Conservation (phyloP, 2,329 filamentous ascomycete genomes). For the Alternaria atra region DNA sequence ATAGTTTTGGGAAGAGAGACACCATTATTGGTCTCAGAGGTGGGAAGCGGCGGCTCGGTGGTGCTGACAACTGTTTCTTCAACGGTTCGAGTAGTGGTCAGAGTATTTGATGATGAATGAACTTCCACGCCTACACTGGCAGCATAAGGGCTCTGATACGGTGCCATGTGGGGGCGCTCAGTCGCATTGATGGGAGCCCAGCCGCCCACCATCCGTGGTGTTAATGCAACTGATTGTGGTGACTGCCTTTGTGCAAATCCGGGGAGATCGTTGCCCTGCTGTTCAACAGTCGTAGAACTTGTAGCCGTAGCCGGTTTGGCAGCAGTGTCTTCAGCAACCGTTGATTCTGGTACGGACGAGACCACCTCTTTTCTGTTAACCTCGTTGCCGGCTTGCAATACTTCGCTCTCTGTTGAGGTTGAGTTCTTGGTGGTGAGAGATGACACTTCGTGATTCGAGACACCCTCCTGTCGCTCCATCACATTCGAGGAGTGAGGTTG, state of each 20-base stretch:
- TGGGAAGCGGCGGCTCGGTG: background rate
- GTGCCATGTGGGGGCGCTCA: background rate
- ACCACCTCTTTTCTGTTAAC: background rate
- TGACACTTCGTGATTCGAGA: background rate
- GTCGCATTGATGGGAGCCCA: conserved; percentile 34
- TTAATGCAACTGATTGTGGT: background rate
- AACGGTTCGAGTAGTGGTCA: background rate
- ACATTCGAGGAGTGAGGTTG: background rate
- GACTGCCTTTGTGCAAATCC: background rate
- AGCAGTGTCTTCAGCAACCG: background rate
- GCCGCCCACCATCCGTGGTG: conserved; percentile 5
- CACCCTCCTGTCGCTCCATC: background rate
- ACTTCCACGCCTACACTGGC: conserved; percentile 3
- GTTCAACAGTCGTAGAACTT: background rate
- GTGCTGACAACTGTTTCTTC: background rate
- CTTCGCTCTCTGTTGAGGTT: background rate
- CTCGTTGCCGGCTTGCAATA: background rate
- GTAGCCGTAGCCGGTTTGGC: background rate
- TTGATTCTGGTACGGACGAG: background rate
- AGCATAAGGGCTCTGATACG: conserved; percentile 34
- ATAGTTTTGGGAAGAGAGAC: background rate
- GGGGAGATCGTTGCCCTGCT: background rate
- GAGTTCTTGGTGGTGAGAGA: background rate
- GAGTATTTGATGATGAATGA: background rate
- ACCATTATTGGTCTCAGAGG: background rate